These are phyloP conservation scores for Oligophagozyma castellii DNA, from an alignment of 1,139 yeast species.

Conservation along the genomic window DNA sequence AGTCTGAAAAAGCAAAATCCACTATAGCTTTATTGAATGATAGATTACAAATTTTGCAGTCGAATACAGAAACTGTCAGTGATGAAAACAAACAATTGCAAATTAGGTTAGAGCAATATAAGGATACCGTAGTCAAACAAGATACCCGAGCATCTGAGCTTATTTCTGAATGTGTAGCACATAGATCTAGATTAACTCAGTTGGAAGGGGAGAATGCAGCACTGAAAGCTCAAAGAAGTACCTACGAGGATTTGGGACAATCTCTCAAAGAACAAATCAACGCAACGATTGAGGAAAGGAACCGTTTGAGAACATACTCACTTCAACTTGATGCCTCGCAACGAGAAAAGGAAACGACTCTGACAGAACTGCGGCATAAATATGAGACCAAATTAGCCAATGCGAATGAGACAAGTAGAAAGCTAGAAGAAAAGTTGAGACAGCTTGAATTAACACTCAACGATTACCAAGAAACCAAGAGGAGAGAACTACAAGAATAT, in stretches of 20 bases:
- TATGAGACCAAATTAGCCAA: slow-evolving; percentile 55
- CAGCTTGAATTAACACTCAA: no score
- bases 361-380: slow-evolving; percentile 35
- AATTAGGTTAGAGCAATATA: slow-evolving; percentile 34
- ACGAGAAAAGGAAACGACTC: slow-evolving; percentile 42
- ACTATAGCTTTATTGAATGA: slow-evolving; percentile 34
- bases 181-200: slow-evolving; percentile 29
- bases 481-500: no score
- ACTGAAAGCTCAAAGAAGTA: background rate
- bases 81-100: slow-evolving; percentile 35
- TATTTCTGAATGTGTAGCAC: slow-evolving; percentile 37
- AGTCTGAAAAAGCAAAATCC: slow-evolving; percentile 34
- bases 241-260: slow-evolving; percentile 22
- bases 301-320: slow-evolving; percentile 45
- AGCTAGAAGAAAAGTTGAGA: no score
- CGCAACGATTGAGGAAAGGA: slow-evolving; percentile 44
- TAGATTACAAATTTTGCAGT: slow-evolving; percentile 27
- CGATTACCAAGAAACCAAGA: no score
- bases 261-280: slow-evolving; percentile 43
- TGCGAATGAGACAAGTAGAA: no score
- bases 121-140: slow-evolving; percentile 38
- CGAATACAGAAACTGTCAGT: slow-evolving; percentile 28
- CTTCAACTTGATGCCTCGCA: slow-evolving; percentile 47
- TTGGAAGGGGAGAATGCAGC: slow-evolving; percentile 15
- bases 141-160: slow-evolving; percentile 46